These are phyloP conservation scores for Rhizopus delemar DNA, from an alignment of 371 early-diverging fungal genomes.

Conservation along the genomic window DNA sequence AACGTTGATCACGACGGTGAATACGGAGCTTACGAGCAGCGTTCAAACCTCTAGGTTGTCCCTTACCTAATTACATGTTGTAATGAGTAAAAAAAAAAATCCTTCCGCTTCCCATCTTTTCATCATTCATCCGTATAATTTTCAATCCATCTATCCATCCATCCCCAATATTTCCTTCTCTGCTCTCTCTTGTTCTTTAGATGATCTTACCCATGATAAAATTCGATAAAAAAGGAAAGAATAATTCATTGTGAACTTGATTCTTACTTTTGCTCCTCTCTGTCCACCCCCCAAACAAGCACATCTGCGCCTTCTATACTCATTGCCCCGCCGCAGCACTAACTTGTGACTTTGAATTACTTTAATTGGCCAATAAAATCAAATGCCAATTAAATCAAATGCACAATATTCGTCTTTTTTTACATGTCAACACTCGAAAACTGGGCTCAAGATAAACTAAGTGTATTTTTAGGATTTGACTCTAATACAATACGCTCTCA, in stretches of 20 bases:
- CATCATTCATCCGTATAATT: neutral
- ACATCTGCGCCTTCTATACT: neutral
- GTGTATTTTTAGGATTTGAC: conserved; percentile 51
- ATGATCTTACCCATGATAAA: conserved; percentile 31
- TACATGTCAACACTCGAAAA: conserved; percentile 19
- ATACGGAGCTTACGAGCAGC: conserved; percentile 98
- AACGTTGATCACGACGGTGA: conserved; percentile 95
- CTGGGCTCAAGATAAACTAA: conserved; percentile 48
- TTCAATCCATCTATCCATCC: conserved; percentile 21
- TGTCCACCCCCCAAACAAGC: neutral
- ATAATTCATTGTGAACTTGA: conserved; percentile 24
- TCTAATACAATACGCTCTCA: conserved; percentile 42
- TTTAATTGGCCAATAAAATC: neutral
- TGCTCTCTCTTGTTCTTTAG: neutral
- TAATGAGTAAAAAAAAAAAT: neutral
- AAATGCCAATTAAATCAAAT: too few species aligned
- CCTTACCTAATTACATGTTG: conserved; percentile 63
- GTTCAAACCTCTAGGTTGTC: conserved; percentile 97
- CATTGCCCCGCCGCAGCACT: conserved; percentile 3
- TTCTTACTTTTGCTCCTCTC: conserved; percentile 21
- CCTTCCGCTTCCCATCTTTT: neutral
- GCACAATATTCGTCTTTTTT: too few species aligned
- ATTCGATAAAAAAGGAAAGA: conserved; percentile 35
- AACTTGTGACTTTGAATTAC: neutral
- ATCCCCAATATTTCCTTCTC: neutral